Conservation (phyloP, 169 alveolate species). For the Plasmodium gaboni region DNA sequence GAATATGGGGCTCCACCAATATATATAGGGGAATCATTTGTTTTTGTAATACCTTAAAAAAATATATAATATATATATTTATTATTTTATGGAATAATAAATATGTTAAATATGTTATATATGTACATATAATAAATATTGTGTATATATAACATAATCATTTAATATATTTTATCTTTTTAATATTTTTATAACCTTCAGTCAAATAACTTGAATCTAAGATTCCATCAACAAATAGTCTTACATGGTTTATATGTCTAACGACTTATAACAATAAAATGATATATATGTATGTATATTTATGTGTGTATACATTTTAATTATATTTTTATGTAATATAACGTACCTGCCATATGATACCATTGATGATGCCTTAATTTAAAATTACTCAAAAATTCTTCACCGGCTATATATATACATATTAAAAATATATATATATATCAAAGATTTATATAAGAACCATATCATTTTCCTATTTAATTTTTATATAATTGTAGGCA, state of each 20-base stretch:
- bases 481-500: no score
- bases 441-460: constrained; percentile 3
- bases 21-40: constrained; percentile 88
- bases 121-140: not conserved
- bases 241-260: constrained; percentile 56
- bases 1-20: constrained; percentile 90
- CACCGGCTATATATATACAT: constrained; percentile 70
- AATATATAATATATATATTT: not conserved
- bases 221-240: constrained; percentile 71
- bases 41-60: constrained; percentile 79
- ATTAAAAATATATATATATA: constrained; percentile 1
- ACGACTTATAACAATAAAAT: constrained; percentile 45
- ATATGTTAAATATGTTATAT: not conserved
- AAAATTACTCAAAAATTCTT: constrained; percentile 85
- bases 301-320: not conserved
- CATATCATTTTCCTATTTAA: no score
- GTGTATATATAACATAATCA: not conserved
- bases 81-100: not conserved
- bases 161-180: not conserved
- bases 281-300: constrained; percentile 2
- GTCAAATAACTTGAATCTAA: constrained; percentile 68
- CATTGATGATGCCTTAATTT: constrained; percentile 87
- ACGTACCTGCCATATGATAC: constrained; percentile 88
- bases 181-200: constrained; percentile 38
- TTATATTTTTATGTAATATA: not conserved